Evolutionary conservation across 176 grass and related monocot species (phyloP).

Genomic region (Areca catechu): DNA sequence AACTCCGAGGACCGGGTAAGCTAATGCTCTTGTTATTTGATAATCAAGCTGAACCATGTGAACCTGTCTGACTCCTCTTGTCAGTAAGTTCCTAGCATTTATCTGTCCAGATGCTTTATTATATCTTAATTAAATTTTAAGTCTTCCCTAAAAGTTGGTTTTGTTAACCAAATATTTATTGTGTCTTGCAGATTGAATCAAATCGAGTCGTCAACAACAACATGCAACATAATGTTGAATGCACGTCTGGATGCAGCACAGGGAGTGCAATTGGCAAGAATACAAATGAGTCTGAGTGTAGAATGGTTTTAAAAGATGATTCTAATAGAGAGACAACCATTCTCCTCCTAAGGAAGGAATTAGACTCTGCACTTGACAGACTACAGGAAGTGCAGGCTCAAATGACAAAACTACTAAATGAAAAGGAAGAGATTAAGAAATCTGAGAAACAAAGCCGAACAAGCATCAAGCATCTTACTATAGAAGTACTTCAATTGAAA

Average conservation of each 20-base stretch:
- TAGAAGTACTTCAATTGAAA: conserved; percentile 46
- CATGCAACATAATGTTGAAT: conserved; percentile 8
- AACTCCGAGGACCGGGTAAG: conserved; percentile 62
- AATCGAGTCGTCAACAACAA: conserved; percentile 13
- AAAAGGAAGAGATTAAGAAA: conserved; percentile 33
- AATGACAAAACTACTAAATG: conserved; percentile 31
- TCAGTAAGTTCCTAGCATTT: conserved; percentile 36
- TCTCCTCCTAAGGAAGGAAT: conserved; percentile 40
- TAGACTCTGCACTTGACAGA: conserved; percentile 31
- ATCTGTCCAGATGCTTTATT: conserved; percentile 24
- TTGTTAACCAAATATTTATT: conserved; percentile 19
- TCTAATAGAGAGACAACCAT: conserved; percentile 1
- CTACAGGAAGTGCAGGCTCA: conserved; percentile 40
- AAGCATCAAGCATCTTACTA: conserved; percentile 30
- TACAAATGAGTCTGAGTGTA: neutral
- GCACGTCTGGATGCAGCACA: neutral
- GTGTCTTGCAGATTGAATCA: conserved; percentile 28
- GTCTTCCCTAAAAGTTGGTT: conserved; percentile 1
- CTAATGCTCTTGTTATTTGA: conserved; percentile 65
- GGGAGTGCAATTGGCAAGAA: neutral
- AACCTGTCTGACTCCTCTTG: conserved; percentile 37
- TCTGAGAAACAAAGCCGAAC: conserved; percentile 24
- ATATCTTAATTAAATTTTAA: conserved; percentile 2
- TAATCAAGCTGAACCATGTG: conserved; percentile 44
- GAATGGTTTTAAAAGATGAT: neutral